Conservation (phyloP, 805 yeast genomes). For the Yamadazyma kitorensis region DNA sequence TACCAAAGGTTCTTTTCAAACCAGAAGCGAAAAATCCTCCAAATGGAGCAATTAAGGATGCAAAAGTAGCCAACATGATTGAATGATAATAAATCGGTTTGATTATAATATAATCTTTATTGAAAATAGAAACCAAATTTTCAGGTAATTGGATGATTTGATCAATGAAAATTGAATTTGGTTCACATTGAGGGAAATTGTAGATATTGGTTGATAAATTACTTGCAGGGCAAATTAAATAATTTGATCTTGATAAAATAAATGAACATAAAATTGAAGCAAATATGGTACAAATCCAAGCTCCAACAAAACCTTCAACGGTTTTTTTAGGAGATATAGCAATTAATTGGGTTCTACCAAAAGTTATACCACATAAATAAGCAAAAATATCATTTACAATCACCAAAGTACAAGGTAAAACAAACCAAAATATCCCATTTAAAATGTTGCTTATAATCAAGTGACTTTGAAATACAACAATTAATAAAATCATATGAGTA, state of each 20-base stretch:
- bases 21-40: conserved; percentile 99
- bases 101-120: conserved; percentile 47
- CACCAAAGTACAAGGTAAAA: conserved; percentile 87
- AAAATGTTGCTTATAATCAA: conserved; percentile 85
- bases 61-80: conserved; percentile 83
- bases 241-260: conserved; percentile 61
- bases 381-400: conserved; percentile 96
- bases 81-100: conserved; percentile 93
- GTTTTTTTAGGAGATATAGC: conserved; percentile 96
- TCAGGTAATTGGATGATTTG: conserved; percentile 76
- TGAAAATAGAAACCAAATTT: conserved; percentile 48
- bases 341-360: conserved; percentile 89
- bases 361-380: conserved; percentile 93
- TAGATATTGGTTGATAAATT: conserved; percentile 62
- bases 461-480: conserved; percentile 93
- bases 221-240: conserved; percentile 84
- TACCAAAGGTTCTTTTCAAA: conserved; percentile 92
- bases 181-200: conserved; percentile 67
- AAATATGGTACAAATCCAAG: conserved; percentile 89
- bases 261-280: conserved; percentile 68
- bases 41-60: conserved; percentile 95
- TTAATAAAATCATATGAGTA: conserved; percentile 87
- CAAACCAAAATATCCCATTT: conserved; percentile 91
- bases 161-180: conserved; percentile 85
- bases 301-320: conserved; percentile 95